phyloP scores from a whole-genome alignment of 2,329 filamentous ascomycete species.

The Onygena corvina region DNA sequence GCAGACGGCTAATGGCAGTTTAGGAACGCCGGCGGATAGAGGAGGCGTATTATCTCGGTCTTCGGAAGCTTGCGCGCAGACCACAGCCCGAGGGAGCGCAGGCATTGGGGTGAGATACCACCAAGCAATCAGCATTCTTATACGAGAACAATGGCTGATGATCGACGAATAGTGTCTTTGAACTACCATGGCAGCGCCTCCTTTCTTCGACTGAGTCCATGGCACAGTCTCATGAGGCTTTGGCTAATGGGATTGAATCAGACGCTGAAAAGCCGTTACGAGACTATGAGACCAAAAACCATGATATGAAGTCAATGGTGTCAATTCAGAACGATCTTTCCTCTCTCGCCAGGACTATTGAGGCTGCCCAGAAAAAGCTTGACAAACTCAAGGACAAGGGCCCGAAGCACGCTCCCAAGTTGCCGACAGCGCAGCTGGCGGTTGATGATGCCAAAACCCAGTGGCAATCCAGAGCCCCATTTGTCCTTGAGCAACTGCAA shows the following conservation, averaged over 20 bases:
- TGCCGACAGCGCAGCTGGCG: conserved; percentile 59
- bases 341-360: conserved; percentile 71
- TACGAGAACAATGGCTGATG: not conserved
- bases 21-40: conserved; percentile 89
- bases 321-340: conserved; percentile 71
- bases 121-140: not conserved
- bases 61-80: conserved; percentile 68
- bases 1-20: conserved; percentile 9
- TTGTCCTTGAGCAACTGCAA: conserved; percentile 86
- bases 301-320: conserved; percentile 66
- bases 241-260: conserved; percentile 69
- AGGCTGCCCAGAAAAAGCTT: conserved; percentile 70
- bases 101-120: conserved; percentile 65
- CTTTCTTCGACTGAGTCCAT: conserved; percentile 66
- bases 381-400: conserved; percentile 75
- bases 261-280: conserved; percentile 80
- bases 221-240: conserved; percentile 68
- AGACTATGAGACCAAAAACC: conserved; percentile 56
- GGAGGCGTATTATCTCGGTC: conserved; percentile 70
- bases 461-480: conserved; percentile 91
- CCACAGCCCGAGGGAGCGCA: conserved; percentile 61
- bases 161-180: conserved; percentile 58
- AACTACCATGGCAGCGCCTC: conserved; percentile 80
- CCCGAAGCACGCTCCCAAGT: conserved; percentile 57
- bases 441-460: conserved; percentile 69